Conservation (phyloP, 2,329 filamentous ascomycete species). For the Aspergillus spinulosporus region DNA sequence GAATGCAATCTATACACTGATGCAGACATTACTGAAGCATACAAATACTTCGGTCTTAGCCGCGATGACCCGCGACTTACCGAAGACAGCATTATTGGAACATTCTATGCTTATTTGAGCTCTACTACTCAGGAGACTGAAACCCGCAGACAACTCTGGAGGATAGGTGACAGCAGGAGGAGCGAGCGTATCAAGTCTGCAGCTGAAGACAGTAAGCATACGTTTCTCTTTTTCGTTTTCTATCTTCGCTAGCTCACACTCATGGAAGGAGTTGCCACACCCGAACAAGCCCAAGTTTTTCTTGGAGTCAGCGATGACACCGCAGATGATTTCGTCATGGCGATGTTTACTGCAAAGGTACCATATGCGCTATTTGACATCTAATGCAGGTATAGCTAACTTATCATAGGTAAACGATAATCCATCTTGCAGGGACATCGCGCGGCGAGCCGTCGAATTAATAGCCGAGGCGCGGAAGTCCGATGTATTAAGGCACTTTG, state of each 20-base stretch:
- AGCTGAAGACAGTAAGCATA: constrained; percentile 53
- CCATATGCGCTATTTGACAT: constrained; percentile 1
- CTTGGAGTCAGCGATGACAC: constrained; percentile 54
- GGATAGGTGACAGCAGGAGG: constrained; percentile 59
- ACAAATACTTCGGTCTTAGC: constrained; percentile 59
- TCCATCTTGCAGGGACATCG: constrained; percentile 51
- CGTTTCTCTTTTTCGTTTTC: not conserved
- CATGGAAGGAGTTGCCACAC: constrained; percentile 55
- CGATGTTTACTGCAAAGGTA: constrained; percentile 60
- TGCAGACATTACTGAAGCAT: constrained; percentile 59
- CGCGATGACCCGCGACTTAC: constrained; percentile 46
- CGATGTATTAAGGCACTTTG: constrained; percentile 53
- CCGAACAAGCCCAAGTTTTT: constrained; percentile 64
- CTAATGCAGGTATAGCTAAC: not conserved
- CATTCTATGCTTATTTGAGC: constrained; percentile 60
- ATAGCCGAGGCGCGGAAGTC: constrained; percentile 63
- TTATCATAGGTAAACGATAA: constrained; percentile 51
- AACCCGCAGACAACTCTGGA: constrained; percentile 56
- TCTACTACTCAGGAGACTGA: constrained; percentile 53
- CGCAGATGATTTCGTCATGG: constrained; percentile 58
- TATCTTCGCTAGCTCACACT: not conserved
- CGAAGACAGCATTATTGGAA: constrained; percentile 63
- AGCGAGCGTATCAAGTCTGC: constrained; percentile 61
- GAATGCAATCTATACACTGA: constrained; percentile 56
- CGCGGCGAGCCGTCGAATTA: constrained; percentile 56